Conservation (phyloP, 2,329 filamentous ascomycete genomes). For the Kalmusia sp. region DNA sequence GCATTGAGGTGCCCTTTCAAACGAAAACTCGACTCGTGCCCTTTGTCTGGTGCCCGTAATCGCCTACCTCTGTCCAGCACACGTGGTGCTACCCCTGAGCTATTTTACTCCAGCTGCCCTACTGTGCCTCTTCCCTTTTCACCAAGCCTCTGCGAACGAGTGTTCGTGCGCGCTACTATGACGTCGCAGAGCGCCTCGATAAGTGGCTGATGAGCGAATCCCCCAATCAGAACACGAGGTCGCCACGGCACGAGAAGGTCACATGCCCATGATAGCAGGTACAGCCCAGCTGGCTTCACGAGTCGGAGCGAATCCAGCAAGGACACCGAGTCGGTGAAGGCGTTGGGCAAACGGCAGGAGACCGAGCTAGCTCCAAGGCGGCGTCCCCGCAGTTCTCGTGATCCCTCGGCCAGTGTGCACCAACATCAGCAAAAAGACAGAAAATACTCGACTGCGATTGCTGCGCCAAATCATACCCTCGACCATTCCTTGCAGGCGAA, state of each 20-base stretch:
- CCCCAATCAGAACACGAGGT: not conserved
- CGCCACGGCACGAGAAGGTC: not conserved
- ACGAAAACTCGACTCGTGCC: too few species aligned
- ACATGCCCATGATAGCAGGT: slow-evolving; percentile 2
- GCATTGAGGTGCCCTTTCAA: too few species aligned
- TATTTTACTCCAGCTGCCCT: too few species aligned
- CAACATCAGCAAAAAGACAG: slow-evolving; percentile 5
- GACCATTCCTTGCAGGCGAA: not conserved
- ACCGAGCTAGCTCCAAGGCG: not conserved
- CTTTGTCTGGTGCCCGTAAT: too few species aligned
- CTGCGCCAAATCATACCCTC: not conserved
- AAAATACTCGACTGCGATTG: not conserved
- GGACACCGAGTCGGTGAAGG: not conserved
- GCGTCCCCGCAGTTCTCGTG: slow-evolving; percentile 12
- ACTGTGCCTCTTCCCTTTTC: not conserved
- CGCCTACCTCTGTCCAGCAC: too few species aligned
- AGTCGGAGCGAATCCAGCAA: not conserved
- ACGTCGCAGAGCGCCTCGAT: not conserved
- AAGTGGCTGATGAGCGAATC: not conserved
- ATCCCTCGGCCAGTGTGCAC: not conserved
- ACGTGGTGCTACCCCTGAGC: too few species aligned
- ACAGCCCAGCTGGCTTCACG: not conserved
- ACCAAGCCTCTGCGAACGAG: not conserved
- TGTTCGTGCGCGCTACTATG: not conserved
- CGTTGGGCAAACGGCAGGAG: not conserved